Evolutionary conservation across 371 early-diverging fungal species (phyloP).

Genomic region (Rhizopus delemar): DNA sequence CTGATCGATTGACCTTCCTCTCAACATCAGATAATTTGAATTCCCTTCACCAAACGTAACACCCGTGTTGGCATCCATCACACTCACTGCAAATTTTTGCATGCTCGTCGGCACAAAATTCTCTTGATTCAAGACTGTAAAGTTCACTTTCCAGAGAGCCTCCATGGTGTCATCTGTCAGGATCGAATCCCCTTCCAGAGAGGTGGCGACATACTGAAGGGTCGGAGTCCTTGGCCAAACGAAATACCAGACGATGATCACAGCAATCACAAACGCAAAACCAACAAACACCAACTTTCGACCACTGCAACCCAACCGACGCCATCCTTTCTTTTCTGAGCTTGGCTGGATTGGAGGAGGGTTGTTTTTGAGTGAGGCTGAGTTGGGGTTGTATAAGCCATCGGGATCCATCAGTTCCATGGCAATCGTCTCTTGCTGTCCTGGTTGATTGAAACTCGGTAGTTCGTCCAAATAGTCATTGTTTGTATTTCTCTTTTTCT

Average conservation of each 20-base stretch:
- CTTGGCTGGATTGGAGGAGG: conserved; percentile 12
- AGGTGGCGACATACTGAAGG: conserved; percentile 15
- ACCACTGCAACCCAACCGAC: conserved; percentile 15
- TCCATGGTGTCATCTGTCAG: neutral
- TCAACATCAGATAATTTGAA: conserved; percentile 7
- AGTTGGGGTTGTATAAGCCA: neutral
- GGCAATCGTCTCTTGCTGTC: conserved; percentile 39
- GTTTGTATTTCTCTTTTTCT: conserved; percentile 23
- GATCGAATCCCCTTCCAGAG: neutral
- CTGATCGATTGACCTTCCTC: conserved; percentile 6
- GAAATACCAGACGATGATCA: conserved; percentile 34
- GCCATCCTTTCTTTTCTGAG: conserved; percentile 1
- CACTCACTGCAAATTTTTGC: conserved; percentile 4
- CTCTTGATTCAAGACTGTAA: conserved; percentile 18
- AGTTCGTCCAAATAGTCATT: conserved; percentile 45
- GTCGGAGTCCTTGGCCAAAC: conserved; percentile 37
- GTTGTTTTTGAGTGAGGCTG: conserved; percentile 4
- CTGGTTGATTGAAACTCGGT: conserved; percentile 37
- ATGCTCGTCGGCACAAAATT: conserved; percentile 25
- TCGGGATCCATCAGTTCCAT: conserved; percentile 36
- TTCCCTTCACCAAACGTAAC: conserved; percentile 8
- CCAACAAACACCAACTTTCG: conserved; percentile 23
- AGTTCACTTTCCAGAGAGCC: conserved; percentile 20
- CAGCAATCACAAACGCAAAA: conserved; percentile 28
- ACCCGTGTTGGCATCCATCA: conserved; percentile 11